Conservation (phyloP, 2,329 filamentous ascomycete genomes). For the Pseudogymnoascus sp. region DNA sequence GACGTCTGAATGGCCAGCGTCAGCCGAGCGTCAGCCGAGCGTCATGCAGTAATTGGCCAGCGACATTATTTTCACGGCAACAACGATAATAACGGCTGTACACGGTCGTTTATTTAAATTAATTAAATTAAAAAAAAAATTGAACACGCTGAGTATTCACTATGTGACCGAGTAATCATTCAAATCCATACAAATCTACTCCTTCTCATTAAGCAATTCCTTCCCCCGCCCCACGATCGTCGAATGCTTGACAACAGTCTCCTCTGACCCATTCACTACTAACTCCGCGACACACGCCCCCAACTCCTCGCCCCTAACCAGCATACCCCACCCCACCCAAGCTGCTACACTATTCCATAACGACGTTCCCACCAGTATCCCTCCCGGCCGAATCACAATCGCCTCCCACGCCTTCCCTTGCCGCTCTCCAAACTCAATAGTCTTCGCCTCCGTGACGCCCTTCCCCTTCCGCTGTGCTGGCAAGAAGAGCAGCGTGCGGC, state of each 20-base stretch:
- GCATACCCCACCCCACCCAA: constrained; percentile 18
- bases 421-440: constrained; percentile 18
- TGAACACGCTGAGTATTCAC: too few species aligned
- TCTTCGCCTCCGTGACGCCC: constrained; percentile 20
- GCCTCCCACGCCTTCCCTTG: constrained; percentile 18
- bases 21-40: too few species aligned
- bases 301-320: constrained; percentile 20
- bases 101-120: too few species aligned
- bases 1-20: too few species aligned
- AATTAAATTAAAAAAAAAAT: too few species aligned
- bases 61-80: too few species aligned
- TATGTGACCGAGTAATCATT: not conserved
- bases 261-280: constrained; percentile 17
- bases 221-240: constrained; percentile 21
- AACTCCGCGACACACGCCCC: constrained; percentile 23
- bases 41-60: too few species aligned
- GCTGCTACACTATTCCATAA: not conserved
- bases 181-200: not conserved
- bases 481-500: constrained; percentile 24
- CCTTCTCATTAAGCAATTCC: constrained; percentile 17
- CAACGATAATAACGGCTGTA: too few species aligned
- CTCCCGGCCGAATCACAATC: constrained; percentile 20
- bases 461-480: constrained; percentile 24
- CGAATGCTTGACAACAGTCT: constrained; percentile 18
- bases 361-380: constrained; percentile 14